phyloP scores from a whole-genome alignment of 257 asterid genomes.

The Przewalskia tangutica region DNA sequence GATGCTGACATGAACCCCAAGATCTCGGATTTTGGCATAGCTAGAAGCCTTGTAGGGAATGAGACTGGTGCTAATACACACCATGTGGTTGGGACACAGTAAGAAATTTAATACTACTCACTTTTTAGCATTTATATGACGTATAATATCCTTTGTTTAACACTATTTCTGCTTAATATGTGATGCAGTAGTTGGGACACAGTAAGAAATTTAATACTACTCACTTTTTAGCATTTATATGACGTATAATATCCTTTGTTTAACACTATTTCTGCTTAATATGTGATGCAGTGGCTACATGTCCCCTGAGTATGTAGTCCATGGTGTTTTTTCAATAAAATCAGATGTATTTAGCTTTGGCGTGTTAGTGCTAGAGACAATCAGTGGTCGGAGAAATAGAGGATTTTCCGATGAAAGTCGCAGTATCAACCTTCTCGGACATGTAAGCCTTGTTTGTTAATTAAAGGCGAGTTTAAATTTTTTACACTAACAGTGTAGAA shows the following conservation, averaged over 20 bases:
- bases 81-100: slow-evolving; percentile 25
- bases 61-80: slow-evolving; percentile 28
- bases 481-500: neutral
- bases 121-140: neutral
- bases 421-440: slow-evolving; percentile 23
- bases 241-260: neutral
- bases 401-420: slow-evolving; percentile 5
- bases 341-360: slow-evolving; percentile 29
- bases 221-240: neutral
- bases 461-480: neutral
- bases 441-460: slow-evolving; percentile 10
- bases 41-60: slow-evolving; percentile 22
- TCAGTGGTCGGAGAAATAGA: slow-evolving; percentile 11
- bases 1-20: slow-evolving; percentile 26
- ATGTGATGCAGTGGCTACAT: slow-evolving; percentile 23
- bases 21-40: slow-evolving; percentile 28
- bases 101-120: slow-evolving; percentile 3
- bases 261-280: neutral
- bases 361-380: slow-evolving; percentile 20
- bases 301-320: slow-evolving; percentile 28
- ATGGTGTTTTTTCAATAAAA: slow-evolving; percentile 28
- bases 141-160: neutral
- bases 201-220: slow-evolving; percentile 10
- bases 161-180: neutral
- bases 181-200: slow-evolving; percentile 23